Percentiles rank a stretch among this genome's conserved stretches.
phyloP scores from a whole-genome alignment of 495 filamentous ascomycete species.

The Polyplosphaeria fusca region DNA sequence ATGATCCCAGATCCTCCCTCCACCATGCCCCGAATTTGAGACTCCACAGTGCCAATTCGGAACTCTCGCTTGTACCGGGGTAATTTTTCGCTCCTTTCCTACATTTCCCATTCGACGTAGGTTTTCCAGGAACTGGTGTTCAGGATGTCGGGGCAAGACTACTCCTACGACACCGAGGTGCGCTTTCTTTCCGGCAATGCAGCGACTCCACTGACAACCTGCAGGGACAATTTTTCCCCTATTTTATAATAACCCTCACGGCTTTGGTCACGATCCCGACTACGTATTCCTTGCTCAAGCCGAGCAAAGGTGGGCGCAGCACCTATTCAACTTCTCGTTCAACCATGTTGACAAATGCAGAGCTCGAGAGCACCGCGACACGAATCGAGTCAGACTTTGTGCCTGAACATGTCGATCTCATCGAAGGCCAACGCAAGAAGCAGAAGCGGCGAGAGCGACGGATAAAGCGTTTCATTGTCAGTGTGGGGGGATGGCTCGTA shows the following conservation, averaged over 20 bases:
- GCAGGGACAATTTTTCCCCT: constrained; percentile 96
- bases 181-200: constrained; percentile 9
- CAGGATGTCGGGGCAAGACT: constrained; percentile 68
- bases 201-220: constrained; percentile 16
- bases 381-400: constrained; percentile 73
- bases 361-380: constrained; percentile 63
- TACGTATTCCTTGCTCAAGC: constrained; percentile 78
- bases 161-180: constrained; percentile 94
- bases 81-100: too few relatives aligned
- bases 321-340: constrained; percentile 4
- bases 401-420: constrained; percentile 75
- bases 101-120: too few relatives aligned
- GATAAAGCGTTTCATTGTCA: constrained; percentile 78
- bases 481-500: constrained; percentile 70
- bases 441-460: constrained; percentile 87
- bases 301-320: constrained; percentile 62
- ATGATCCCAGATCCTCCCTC: background rate
- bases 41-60: background rate
- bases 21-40: background rate
- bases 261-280: constrained; percentile 85
- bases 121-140: too few relatives aligned
- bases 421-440: constrained; percentile 79
- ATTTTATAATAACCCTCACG: constrained; percentile 90
- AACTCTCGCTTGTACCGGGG: too few relatives aligned
- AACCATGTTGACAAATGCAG: constrained; percentile 38